Evolutionary conservation across 495 filamentous ascomycete genomes (phyloP), one percentile per base, ranked within the genome.

Genomic region (Xylaria flabelliformis): DNA sequence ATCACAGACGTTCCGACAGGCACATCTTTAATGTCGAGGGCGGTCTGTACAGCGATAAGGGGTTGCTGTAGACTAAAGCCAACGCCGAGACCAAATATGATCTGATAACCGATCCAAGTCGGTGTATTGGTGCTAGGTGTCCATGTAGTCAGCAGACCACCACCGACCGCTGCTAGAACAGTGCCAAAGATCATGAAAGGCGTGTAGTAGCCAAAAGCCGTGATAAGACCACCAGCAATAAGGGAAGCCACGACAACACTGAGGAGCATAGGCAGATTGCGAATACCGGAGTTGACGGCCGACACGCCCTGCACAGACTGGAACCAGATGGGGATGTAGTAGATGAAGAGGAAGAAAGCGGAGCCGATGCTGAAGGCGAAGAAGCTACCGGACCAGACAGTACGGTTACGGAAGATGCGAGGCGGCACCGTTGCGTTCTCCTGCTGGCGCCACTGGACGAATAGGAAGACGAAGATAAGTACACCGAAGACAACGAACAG

Each of bases 291-390:
- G 46, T 88, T 82, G 15, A 89, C 87, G 15, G 94, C 91, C 0
- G 83, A 83, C 0, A 87, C 88, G 62, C 86, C 88, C 78, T 94
- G 91, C 79, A 97, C 90, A 7, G 93, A 89, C 76, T 97, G 94
- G 85, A 97, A 97, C 91, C 92, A 97, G 74, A 95, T 91, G 0
- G 94, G 94, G 24, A 97, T 81, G 84, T 91, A 91, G 79, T 90
- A 93, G 24, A 90, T 80, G 3, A 89, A 79, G n/a, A 91, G 80
- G 67, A 95, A 88, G 80, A 94, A 93, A 0, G 86, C 79, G n/a
- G 85, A 87, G 32, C 89, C 90, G 10, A 91, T 71, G 72, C 81
- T 83, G 74, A 90, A 84, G 29, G 81, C 74, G 77, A 88, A 93
- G 71, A 87, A 81, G 1, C 84, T 78, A 5, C 84, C 79, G 3